A percentile compares a stretch with the other conserved stretches of the same genome.
Conservation (phyloP, 2,329 filamentous ascomycete genomes). For the Zasmidium citrigriseum region DNA sequence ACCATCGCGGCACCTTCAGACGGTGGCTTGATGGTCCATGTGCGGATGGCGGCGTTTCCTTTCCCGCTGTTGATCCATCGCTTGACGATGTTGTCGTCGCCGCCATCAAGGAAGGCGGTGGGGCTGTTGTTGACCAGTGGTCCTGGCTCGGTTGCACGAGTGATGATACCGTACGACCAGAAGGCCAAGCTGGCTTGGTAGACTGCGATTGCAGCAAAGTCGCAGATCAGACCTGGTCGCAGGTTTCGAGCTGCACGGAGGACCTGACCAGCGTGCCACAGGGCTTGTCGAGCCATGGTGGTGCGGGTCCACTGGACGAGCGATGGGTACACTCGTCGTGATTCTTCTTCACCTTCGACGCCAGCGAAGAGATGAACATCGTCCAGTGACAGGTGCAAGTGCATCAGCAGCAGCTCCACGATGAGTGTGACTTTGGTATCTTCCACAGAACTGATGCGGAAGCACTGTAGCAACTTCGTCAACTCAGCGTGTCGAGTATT, state of each 20-base stretch:
- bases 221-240: slow-evolving; percentile 40
- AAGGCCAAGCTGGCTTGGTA: slow-evolving; percentile 69
- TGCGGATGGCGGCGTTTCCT: slow-evolving; percentile 34
- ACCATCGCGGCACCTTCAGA: slow-evolving; percentile 36
- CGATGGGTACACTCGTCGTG: slow-evolving; percentile 58
- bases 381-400: slow-evolving; percentile 64
- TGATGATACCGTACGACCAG: slow-evolving; percentile 67
- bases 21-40: slow-evolving; percentile 24
- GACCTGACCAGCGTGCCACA: slow-evolving; percentile 70
- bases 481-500: slow-evolving; percentile 64
- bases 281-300: slow-evolving; percentile 57
- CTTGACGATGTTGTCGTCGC: slow-evolving; percentile 54
- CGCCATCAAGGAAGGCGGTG: slow-evolving; percentile 55
- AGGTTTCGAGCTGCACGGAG: slow-evolving; percentile 58
- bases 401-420: slow-evolving; percentile 60
- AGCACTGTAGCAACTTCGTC: slow-evolving; percentile 57
- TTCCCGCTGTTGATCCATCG: slow-evolving; percentile 37
- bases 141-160: slow-evolving; percentile 41
- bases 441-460: slow-evolving; percentile 44
- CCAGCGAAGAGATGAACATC: slow-evolving; percentile 69
- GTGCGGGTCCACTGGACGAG: slow-evolving; percentile 62
- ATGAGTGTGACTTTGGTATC: slow-evolving; percentile 39
- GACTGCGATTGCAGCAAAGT: slow-evolving; percentile 68
- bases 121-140: slow-evolving; percentile 43
- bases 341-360: slow-evolving; percentile 67